phyloP scores from a whole-genome alignment of 2,329 filamentous ascomycete genomes.

The Claviceps sp. region DNA sequence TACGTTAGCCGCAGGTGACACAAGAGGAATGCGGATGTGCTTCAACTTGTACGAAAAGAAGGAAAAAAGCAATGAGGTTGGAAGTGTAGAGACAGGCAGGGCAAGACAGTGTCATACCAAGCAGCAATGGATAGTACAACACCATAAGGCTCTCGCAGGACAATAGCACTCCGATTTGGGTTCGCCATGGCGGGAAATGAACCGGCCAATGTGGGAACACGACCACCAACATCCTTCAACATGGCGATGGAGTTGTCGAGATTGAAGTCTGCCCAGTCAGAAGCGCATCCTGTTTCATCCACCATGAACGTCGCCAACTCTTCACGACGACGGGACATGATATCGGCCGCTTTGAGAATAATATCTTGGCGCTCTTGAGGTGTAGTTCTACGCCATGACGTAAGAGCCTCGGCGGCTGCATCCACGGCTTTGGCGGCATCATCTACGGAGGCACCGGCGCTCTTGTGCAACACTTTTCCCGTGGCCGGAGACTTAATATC shows the following conservation, averaged over 20 bases:
- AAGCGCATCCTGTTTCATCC: constrained; percentile 29
- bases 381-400: constrained; percentile 52
- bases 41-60: neutral
- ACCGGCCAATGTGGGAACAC: constrained; percentile 25
- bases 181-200: constrained; percentile 21
- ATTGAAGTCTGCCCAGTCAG: constrained; percentile 28
- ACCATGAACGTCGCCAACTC: constrained; percentile 49
- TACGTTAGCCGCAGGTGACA: neutral
- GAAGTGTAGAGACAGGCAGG: neutral
- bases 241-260: constrained; percentile 21
- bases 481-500: constrained; percentile 42
- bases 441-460: constrained; percentile 40
- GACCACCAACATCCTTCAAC: constrained; percentile 29
- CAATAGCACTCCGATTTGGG: constrained; percentile 35
- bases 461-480: constrained; percentile 38
- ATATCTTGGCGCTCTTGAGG: constrained; percentile 52
- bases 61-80: neutral
- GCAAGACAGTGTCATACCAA: constrained; percentile 41
- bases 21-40: neutral
- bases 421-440: constrained; percentile 39
- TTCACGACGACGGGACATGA: constrained; percentile 44
- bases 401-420: constrained; percentile 52
- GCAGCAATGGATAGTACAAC: constrained; percentile 69
- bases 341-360: constrained; percentile 52
- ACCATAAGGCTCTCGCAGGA: constrained; percentile 65